Conservation (phyloP, 352 stramenopile species). For the Thalassiosira gravida region DNA sequence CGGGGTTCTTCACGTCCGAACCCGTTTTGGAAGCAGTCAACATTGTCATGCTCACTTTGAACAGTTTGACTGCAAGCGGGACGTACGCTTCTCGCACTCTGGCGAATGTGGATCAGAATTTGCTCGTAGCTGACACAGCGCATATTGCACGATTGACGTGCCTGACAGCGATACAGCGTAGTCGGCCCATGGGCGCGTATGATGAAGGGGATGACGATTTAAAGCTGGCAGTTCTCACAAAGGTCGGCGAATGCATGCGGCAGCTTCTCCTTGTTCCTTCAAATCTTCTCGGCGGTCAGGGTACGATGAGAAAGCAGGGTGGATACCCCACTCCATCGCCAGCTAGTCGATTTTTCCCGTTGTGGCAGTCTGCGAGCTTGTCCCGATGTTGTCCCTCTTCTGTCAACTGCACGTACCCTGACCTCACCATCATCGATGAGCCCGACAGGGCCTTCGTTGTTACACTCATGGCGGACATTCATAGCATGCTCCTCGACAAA, state of each 20-base stretch:
- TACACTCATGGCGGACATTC: constrained; percentile 77
- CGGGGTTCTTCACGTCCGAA: constrained; percentile 82
- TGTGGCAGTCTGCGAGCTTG: constrained; percentile 79
- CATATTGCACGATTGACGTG: constrained; percentile 81
- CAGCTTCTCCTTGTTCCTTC: constrained; percentile 80
- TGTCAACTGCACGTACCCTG: constrained; percentile 68
- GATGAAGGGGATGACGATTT: constrained; percentile 77
- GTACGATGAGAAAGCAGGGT: constrained; percentile 51
- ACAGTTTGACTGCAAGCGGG: constrained; percentile 65
- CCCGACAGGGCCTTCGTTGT: constrained; percentile 76
- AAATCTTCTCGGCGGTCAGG: constrained; percentile 55
- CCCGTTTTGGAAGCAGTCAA: constrained; percentile 70
- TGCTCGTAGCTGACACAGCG: constrained; percentile 76
- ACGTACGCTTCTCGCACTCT: constrained; percentile 65
- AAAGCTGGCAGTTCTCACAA: constrained; percentile 68
- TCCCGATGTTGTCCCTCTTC: constrained; percentile 64
- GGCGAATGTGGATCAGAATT: constrained; percentile 70
- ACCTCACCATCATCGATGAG: constrained; percentile 71
- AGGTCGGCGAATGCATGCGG: constrained; percentile 70
- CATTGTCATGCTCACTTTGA: constrained; percentile 72
- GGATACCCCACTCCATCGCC: constrained; percentile 62
- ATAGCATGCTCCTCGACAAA: constrained; percentile 72
- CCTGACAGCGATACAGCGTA: constrained; percentile 71
- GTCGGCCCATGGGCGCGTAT: constrained; percentile 64
- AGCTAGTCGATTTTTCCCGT: constrained; percentile 69